Evolutionary conservation across 2,329 filamentous ascomycete genomes (phyloP).

Genomic region (Fusarium mexicanum): DNA sequence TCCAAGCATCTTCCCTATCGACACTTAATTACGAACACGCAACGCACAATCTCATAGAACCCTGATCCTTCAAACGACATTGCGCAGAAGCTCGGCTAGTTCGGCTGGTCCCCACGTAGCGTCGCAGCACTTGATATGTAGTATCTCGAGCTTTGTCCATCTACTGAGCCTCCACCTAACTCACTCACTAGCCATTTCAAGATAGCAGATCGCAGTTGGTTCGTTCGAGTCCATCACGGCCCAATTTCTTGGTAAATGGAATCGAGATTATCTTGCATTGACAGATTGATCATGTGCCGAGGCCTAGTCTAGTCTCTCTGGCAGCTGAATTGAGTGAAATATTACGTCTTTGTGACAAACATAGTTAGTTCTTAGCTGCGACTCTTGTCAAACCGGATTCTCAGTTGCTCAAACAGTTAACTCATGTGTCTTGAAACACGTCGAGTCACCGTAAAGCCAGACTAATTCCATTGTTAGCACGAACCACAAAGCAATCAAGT

Average conservation of each 20-base stretch:
- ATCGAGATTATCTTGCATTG: not conserved
- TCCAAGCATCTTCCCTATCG: not conserved
- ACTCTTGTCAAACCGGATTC: conserved; percentile 3
- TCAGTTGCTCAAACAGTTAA: not conserved
- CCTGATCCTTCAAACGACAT: not conserved
- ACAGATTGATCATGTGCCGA: not conserved
- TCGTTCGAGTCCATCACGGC: not conserved
- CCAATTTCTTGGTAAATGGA: not conserved
- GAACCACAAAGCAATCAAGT: conserved; percentile 6
- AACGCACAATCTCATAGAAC: not conserved
- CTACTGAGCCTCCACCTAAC: conserved; percentile 6
- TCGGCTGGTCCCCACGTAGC: not conserved
- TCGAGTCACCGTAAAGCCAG: conserved; percentile 4
- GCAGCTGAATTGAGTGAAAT: not conserved
- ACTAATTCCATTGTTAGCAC: not conserved
- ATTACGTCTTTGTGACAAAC: not conserved
- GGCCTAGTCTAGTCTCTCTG: not conserved
- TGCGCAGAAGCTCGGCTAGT: not conserved
- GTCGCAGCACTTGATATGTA: not conserved
- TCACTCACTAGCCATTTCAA: conserved; percentile 4
- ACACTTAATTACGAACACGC: not conserved
- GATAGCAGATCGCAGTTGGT: conserved; percentile 6
- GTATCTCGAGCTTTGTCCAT: not conserved
- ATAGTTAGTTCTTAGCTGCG: not conserved
- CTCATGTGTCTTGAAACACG: not conserved